Evolutionary conservation across 805 yeast genomes (phyloP).

Genomic region (Ogataea methanolica): DNA sequence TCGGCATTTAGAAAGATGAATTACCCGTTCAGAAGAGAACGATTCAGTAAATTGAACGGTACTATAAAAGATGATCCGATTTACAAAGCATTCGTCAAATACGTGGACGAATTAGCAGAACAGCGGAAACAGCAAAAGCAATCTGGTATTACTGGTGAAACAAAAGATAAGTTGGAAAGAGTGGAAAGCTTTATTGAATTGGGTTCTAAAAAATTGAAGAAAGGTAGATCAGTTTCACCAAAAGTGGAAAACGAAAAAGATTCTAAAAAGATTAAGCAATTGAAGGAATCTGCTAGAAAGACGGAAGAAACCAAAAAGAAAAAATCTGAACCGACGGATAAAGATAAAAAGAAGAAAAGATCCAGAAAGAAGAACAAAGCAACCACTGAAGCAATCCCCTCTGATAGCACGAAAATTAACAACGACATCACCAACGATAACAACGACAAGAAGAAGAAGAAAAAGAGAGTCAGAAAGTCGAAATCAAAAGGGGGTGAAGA

Average conservation of each 20-base stretch:
- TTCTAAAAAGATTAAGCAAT: neutral
- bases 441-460: neutral
- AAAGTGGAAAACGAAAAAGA: neutral
- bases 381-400: too few relatives aligned
- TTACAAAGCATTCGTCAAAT: slow-evolving; percentile 10
- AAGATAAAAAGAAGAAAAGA: too few relatives aligned
- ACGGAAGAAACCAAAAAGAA: too few relatives aligned
- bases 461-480: neutral
- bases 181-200: neutral
- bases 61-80: slow-evolving; percentile 6
- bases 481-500: neutral
- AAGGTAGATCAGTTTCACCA: neutral
- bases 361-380: too few relatives aligned
- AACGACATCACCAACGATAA: too few relatives aligned
- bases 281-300: too few relatives aligned
- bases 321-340: too few relatives aligned
- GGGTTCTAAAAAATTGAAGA: neutral
- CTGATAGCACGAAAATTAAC: too few relatives aligned
- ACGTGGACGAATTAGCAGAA: neutral
- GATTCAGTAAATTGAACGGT: slow-evolving; percentile 6
- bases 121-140: neutral
- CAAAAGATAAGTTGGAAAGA: too few relatives aligned
- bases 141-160: too few relatives aligned
- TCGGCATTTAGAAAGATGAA: slow-evolving; percentile 32
- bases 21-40: neutral